Base-by-base conservation (phyloP, 2,329 filamentous ascomycete genomes). In the Onygenales sp. region DNA sequence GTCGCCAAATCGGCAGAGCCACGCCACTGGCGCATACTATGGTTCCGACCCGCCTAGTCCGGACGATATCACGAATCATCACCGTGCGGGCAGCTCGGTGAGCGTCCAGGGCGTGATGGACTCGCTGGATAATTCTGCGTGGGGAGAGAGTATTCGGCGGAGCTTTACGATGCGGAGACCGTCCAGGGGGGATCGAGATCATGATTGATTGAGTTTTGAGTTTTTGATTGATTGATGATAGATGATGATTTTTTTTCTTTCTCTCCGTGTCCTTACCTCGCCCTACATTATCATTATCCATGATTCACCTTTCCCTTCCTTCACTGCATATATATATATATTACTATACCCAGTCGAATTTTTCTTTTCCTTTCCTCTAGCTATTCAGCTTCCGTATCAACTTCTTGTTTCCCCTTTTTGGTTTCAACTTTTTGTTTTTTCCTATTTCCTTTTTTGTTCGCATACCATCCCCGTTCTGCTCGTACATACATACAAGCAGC, bases 121-220 rank as follows among this genome's bases (percentile, higher is more conserved):
- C 60, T 87, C 93, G 65, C 78, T 97, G 52, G 89, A 93, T 63
- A 87, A 92, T 64, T 93, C 89, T 14, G 85, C 87, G 13, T 97
- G 92, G 92, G 88, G 92, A 50, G 89, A 95, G 72, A 95, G 88
- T 75, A 90, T 96, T 59, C 79, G 90, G 58, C 80, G 89, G 57
- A 95, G 89, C 72, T 89, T 93, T 61, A 95, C 90, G 51, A 79
- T 76, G 63, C 77, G 76, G 62, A 75, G 80, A 58, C 69, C 73
- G 41, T 63, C 45, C 32, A n/a, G 47, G 41, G 36, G 35, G 36
- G 13, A 41, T 48, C 45, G 33, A 27, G 21, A 27, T 27, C 21
- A 27, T 27, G 21, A 27, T 27, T 27, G 21, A 27, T 27, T 27
- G 21, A 27, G 21, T 27, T 27, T 27, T 27, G 21, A 5, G 5